Evolutionary conservation across 768 basidiomycete genomes (phyloP).

Genomic region (Pleurotus djamor): DNA sequence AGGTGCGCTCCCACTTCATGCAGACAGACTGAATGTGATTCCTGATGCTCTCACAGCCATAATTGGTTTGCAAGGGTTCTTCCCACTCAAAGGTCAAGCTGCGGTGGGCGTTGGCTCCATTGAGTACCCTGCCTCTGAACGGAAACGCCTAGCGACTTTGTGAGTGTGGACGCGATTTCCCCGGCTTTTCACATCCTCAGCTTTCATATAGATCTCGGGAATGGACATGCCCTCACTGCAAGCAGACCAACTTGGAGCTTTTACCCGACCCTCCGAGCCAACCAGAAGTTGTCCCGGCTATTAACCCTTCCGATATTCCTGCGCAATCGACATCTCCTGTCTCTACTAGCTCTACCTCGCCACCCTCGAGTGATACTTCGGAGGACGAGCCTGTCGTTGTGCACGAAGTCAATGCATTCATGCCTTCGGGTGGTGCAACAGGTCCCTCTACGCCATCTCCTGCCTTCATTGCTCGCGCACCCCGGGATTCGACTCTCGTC

Average conservation of each 20-base stretch:
- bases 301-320: not conserved
- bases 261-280: constrained; percentile 61
- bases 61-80: constrained; percentile 86
- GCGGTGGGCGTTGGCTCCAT: constrained; percentile 87
- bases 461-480: not conserved
- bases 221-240: constrained; percentile 79
- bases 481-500: not conserved
- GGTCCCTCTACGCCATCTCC: not conserved
- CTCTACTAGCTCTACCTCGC: not conserved
- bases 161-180: constrained; percentile 32
- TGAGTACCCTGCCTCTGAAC: constrained; percentile 71
- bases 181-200: constrained; percentile 10
- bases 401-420: constrained; percentile 1
- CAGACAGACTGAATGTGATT: not conserved
- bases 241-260: constrained; percentile 60
- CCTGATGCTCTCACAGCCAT: constrained; percentile 50
- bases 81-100: constrained; percentile 84
- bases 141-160: constrained; percentile 77
- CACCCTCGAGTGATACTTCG: not conserved
- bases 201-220: constrained; percentile 61
- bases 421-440: not conserved
- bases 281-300: not conserved
- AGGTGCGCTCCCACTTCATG: constrained; percentile 39
- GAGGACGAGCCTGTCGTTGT: not conserved
- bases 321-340: not conserved